Percentiles rank a stretch among this genome's conserved stretches.
Conservation (phyloP, 148 eudicot genomes). For the Camellia lanceoleosa region DNA sequence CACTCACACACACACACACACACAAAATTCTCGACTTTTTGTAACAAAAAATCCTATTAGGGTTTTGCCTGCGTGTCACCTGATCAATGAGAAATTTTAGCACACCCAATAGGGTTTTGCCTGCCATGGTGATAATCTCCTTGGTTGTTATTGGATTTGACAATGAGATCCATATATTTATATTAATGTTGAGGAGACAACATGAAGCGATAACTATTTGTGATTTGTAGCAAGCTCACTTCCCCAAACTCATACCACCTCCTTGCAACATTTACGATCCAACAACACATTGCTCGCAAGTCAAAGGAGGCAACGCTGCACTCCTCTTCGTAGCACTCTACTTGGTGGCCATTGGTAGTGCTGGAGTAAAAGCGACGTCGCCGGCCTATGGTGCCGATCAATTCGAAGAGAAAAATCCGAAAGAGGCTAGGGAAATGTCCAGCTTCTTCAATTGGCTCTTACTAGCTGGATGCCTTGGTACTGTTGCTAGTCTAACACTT, state of each 20-base stretch:
- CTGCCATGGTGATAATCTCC: too few relatives aligned
- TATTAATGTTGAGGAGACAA: too few relatives aligned
- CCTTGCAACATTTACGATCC: slow-evolving; percentile 35
- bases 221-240: slow-evolving; percentile 32
- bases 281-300: slow-evolving; percentile 18
- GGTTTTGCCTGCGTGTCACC: too few relatives aligned
- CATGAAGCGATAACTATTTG: too few relatives aligned
- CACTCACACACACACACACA: too few relatives aligned
- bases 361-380: slow-evolving; percentile 36
- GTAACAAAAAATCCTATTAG: too few relatives aligned
- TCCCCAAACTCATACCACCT: slow-evolving; percentile 32
- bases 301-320: slow-evolving; percentile 23
- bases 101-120: too few relatives aligned
- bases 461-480: slow-evolving; percentile 28
- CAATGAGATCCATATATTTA: too few relatives aligned
- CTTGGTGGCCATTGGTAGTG: slow-evolving; percentile 25
- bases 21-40: too few relatives aligned
- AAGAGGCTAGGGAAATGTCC: slow-evolving; percentile 28
- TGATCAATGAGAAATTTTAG: too few relatives aligned
- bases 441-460: slow-evolving; percentile 45
- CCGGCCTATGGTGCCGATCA: slow-evolving; percentile 44
- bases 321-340: slow-evolving; percentile 28
- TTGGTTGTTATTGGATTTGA: too few relatives aligned
- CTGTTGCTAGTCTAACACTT: slow-evolving; percentile 26
- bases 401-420: slow-evolving; percentile 39